Percentiles rank a stretch among this genome's conserved stretches.
These are phyloP conservation scores for Cicer arietinum DNA, from an alignment of 306 rosid genomes.

Conservation along the genomic window DNA sequence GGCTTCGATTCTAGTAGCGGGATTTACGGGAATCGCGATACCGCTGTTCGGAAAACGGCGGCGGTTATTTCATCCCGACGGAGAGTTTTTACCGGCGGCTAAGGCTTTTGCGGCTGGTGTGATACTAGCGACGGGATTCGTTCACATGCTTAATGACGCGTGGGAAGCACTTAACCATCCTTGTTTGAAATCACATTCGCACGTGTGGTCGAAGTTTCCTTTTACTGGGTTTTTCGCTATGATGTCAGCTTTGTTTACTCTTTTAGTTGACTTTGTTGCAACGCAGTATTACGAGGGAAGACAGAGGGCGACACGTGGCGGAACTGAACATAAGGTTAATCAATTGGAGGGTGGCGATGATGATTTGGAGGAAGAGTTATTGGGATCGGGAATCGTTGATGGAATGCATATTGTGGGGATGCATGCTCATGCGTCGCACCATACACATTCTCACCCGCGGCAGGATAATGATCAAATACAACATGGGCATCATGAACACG, in stretches of 20 bases:
- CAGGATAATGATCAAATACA: slow-evolving; percentile 5
- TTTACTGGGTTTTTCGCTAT: slow-evolving; percentile 84
- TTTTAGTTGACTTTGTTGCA: slow-evolving; percentile 76
- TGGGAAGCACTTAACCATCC: slow-evolving; percentile 53
- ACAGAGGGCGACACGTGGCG: slow-evolving; percentile 38
- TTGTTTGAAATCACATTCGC: slow-evolving; percentile 54
- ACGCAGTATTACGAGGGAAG: slow-evolving; percentile 77
- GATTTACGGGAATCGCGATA: slow-evolving; percentile 66
- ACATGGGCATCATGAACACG: slow-evolving; percentile 41
- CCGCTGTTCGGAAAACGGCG: slow-evolving; percentile 63
- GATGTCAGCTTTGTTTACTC: slow-evolving; percentile 74
- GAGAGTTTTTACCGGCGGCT: slow-evolving; percentile 57
- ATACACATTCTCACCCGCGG: slow-evolving; percentile 54
- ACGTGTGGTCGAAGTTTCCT: slow-evolving; percentile 72
- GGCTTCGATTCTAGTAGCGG: slow-evolving; percentile 68
- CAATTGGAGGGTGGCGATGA: slow-evolving; percentile 14
- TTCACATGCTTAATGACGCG: slow-evolving; percentile 72
- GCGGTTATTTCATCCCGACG: slow-evolving; percentile 58
- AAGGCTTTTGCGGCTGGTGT: slow-evolving; percentile 98
- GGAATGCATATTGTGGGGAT: slow-evolving; percentile 87
- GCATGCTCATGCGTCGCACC: slow-evolving; percentile 82
- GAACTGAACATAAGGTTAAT: neutral
- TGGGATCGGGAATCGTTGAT: slow-evolving; percentile 49
- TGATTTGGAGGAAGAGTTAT: neutral
- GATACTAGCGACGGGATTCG: slow-evolving; percentile 82